Percentiles rank a stretch among this genome's conserved stretches.
phyloP scores from a whole-genome alignment of 2,329 filamentous ascomycete species.

The Cytospora schulzeri region DNA sequence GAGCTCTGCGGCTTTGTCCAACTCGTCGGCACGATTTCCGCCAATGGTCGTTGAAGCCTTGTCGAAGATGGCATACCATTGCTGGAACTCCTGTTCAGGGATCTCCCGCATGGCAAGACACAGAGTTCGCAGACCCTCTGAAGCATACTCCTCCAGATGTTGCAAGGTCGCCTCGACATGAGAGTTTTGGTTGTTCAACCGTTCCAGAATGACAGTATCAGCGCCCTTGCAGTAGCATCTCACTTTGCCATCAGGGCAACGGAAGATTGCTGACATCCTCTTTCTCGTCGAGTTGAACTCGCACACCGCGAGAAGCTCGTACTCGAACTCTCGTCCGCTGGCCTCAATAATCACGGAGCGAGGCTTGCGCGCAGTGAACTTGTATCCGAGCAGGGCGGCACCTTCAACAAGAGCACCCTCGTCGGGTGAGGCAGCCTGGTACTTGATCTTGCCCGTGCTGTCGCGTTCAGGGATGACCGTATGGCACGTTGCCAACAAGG shows the following conservation, averaged over 20 bases:
- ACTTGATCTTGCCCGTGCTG: slow-evolving; percentile 82
- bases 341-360: slow-evolving; percentile 82
- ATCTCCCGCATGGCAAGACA: slow-evolving; percentile 95
- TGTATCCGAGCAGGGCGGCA: slow-evolving; percentile 82
- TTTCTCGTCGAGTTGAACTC: slow-evolving; percentile 99
- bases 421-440: slow-evolving; percentile 95
- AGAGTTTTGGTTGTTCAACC: slow-evolving; percentile 79
- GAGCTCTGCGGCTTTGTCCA: slow-evolving; percentile 95
- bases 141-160: slow-evolving; percentile 98
- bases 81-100: slow-evolving; percentile 82
- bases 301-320: slow-evolving; percentile 92
- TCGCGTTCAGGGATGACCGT: slow-evolving; percentile 93
- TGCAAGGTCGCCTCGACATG: slow-evolving; percentile 87
- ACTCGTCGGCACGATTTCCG: slow-evolving; percentile 88
- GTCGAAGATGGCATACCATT: slow-evolving; percentile 87
- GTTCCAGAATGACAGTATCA: slow-evolving; percentile 95
- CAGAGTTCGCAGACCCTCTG: slow-evolving; percentile 90
- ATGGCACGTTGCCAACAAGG: slow-evolving; percentile 86
- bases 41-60: slow-evolving; percentile 86
- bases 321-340: slow-evolving; percentile 73
- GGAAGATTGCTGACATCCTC: slow-evolving; percentile 96
- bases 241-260: slow-evolving; percentile 94
- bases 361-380: slow-evolving; percentile 88
- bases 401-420: slow-evolving; percentile 96
- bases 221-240: slow-evolving; percentile 94